A percentile compares a stretch with the other conserved stretches of the same genome.
Conservation (phyloP, 495 filamentous ascomycete genomes). For the Aspergillus nanangensis region DNA sequence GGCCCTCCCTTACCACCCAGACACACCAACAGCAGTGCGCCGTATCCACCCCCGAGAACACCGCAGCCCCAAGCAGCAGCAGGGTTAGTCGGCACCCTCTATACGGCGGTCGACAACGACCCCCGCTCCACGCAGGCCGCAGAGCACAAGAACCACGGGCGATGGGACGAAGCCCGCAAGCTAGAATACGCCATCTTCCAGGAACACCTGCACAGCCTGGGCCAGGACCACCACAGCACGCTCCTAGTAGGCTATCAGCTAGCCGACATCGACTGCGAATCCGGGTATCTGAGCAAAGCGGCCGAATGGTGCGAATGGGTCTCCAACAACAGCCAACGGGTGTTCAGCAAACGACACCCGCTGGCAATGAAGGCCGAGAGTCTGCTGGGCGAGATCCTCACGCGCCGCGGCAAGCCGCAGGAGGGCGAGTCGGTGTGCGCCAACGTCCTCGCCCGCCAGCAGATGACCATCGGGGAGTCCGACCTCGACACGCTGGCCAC, state of each 20-base stretch:
- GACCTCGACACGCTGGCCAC: slow-evolving; percentile 31
- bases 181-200: slow-evolving; percentile 35
- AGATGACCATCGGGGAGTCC: slow-evolving; percentile 35
- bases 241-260: slow-evolving; percentile 27
- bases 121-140: slow-evolving; percentile 26
- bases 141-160: slow-evolving; percentile 23
- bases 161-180: slow-evolving; percentile 30
- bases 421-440: slow-evolving; percentile 33
- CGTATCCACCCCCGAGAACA: slow-evolving; percentile 21
- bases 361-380: slow-evolving; percentile 32
- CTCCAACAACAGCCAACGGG: slow-evolving; percentile 24
- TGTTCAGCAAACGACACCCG: slow-evolving; percentile 26
- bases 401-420: slow-evolving; percentile 22
- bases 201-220: slow-evolving; percentile 27
- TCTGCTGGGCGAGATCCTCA: slow-evolving; percentile 27
- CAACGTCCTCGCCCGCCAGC: slow-evolving; percentile 33
- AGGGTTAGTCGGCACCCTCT: slow-evolving; percentile 19
- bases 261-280: slow-evolving; percentile 26
- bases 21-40: slow-evolving; percentile 28
- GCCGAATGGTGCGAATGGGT: slow-evolving; percentile 33
- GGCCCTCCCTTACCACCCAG: slow-evolving; percentile 30
- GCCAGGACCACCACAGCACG: slow-evolving; percentile 32
- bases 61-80: slow-evolving; percentile 5
- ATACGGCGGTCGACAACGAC: slow-evolving; percentile 22
- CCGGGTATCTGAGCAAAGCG: slow-evolving; percentile 22